Conservation (phyloP, 1,139 yeast species). For the Suzukiozyma palmioleophila region DNA sequence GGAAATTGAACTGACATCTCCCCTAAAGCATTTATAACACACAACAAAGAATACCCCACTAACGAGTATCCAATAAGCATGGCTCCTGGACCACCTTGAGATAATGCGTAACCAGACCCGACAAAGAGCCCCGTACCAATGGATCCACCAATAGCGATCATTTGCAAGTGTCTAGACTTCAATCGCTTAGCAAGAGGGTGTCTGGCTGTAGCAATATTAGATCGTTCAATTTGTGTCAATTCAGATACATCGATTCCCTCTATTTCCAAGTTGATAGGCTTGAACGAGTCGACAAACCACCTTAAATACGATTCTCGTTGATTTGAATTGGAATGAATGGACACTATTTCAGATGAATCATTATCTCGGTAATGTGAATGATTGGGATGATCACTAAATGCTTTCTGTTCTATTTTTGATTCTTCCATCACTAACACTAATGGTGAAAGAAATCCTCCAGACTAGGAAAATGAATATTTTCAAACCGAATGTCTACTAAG, state of each 20-base stretch:
- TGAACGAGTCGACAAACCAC: slow-evolving; percentile 31
- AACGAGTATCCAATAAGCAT: slow-evolving; percentile 47
- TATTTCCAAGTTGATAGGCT: slow-evolving; percentile 37
- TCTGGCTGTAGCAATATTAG: slow-evolving; percentile 34
- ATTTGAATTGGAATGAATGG: slow-evolving; percentile 3
- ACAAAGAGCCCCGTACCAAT: slow-evolving; percentile 53
- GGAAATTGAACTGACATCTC: slow-evolving; percentile 61
- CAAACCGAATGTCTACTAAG: too few relatives aligned
- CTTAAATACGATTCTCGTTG: not conserved
- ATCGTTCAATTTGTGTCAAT: slow-evolving; percentile 29
- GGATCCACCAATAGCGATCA: slow-evolving; percentile 45
- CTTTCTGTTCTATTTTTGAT: not conserved
- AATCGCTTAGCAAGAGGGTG: slow-evolving; percentile 36
- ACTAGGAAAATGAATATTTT: too few relatives aligned
- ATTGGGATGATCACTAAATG: not conserved
- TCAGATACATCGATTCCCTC: slow-evolving; percentile 31
- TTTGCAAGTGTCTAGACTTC: slow-evolving; percentile 38
- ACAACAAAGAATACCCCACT: slow-evolving; percentile 42
- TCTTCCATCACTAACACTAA: not conserved
- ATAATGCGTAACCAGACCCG: slow-evolving; percentile 66
- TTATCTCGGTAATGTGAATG: not conserved
- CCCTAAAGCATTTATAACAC: slow-evolving; percentile 56
- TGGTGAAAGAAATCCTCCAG: too few relatives aligned
- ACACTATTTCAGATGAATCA: not conserved
- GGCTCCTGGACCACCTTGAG: slow-evolving; percentile 68